Base-by-base conservation (phyloP, 129 eudicot genomes). In the Tagetes erecta region DNA sequence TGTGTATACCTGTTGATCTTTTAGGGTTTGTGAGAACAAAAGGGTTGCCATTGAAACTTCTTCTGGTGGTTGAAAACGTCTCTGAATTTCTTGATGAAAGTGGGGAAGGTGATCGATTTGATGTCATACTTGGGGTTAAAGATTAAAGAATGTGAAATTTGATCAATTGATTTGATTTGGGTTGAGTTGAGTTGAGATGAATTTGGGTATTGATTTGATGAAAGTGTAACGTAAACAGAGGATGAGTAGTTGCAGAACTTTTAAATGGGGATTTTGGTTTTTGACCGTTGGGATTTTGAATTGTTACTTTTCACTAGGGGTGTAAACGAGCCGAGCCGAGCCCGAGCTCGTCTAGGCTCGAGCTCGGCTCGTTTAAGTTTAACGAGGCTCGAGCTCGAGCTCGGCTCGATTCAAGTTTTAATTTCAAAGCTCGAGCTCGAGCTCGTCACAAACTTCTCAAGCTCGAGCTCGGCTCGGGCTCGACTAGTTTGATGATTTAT, bases 51-150 rank as follows among this genome's bases (percentile, higher is more conserved):
- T 47, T 89, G 62, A 85, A 89, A 37, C 98, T 92, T 76, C 86
- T 89, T 30, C 98, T 76, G 12, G 67, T 70, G 36, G 79, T 68
- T 3, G 86, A 72, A 80, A 67, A 82, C 64, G 67, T 35, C 67
- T 89, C 90, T 6, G 86, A 67, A 73, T 77, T 78, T 62, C 88
- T 84, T 72, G 95, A 8, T 30, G 81, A 62, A 38, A 89, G 74
- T 27, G 98, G 98, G 2, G 98, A 92, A 38, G 96, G 95, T n/a
- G 98, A 84, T 83, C 92, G 81, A 74, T 86, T 84, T 20, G 89
- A 80, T 34, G 52, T 70, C 39, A 58, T 31, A 63, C 56, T 47
- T 44, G 64, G 63, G 76, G 10, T 83, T 69, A 27, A 74, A 36
- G 70, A 46, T 50, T 13, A 52, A 60, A 5, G 62, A 74, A 20